Evolutionary conservation across 1,284 basidiomycete genomes (phyloP), one percentile per base, ranked within the genome.

Genomic region (Heterobasidion parviporum): DNA sequence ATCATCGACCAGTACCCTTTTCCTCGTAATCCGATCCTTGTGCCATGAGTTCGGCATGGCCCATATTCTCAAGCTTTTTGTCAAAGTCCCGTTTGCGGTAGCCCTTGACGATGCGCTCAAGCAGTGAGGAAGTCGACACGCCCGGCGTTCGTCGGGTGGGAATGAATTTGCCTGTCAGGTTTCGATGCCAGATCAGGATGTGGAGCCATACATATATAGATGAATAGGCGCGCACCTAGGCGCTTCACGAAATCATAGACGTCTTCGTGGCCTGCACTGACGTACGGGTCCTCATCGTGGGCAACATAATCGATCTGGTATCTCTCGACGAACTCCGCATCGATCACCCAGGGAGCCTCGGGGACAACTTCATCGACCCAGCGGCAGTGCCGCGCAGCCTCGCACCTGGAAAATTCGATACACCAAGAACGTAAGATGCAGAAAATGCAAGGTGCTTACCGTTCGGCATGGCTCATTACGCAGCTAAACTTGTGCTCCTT

Each of bases 341-440:
- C 85, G 57, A 98, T 79, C 44, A 93, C 78, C 97, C 96, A 98
- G 1, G 97, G 96, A 3, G 90, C 92, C 54, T 95, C 92, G n/a
- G 93, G 83, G 16, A 97, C 76, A 52, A 99, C 88, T 70, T 98
- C 90, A 70, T 99, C 95, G 0, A 95, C 94, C 96, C 96, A 99
- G 56, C 93, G 83, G 70, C 96, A 98, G 69, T 98, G 94, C 34
- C 92, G 79, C 9, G 90, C 90, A 9, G 89, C 85, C 72, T 98
- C 95, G 66, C 61, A 62, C 20, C 54, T 56, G 0, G 26, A 26
- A 26, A 26, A 26, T 26, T 26, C 26, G 26, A 26, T 26, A 5
- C 4, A 26, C 26, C 26, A 26, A 26, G 26, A 26, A 26, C 26
- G 26, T 26, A 26, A 26, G 33, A 65, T 55, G 55, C 67, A 59